Percentiles rank a stretch among this genome's conserved stretches.
Conservation (phyloP, 2,329 filamentous ascomycete species). For the Aspergillus floridensis region DNA sequence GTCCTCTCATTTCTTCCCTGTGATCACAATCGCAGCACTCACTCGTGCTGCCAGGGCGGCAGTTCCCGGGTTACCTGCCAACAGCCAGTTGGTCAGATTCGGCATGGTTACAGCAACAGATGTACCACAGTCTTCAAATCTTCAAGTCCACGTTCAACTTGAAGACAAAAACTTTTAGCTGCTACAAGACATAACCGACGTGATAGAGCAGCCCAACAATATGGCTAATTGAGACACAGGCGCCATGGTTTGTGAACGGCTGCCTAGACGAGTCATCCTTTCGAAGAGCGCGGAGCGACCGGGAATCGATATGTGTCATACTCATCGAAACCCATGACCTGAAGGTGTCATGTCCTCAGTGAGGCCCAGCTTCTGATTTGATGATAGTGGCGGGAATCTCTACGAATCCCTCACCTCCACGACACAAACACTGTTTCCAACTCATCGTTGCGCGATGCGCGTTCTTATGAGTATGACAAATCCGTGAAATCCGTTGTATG, state of each 20-base stretch:
- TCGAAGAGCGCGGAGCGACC: background rate
- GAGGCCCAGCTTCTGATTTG: background rate
- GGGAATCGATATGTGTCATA: background rate
- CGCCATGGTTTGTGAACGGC: slow-evolving; percentile 16
- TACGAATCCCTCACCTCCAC: background rate
- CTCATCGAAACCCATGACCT: background rate
- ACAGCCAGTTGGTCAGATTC: background rate
- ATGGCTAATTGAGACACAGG: slow-evolving; percentile 8
- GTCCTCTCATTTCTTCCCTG: background rate
- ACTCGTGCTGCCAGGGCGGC: background rate
- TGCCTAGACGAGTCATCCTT: slow-evolving; percentile 8
- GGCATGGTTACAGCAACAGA: background rate
- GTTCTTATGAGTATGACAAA: background rate
- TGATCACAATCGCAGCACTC: background rate
- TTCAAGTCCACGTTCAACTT: background rate
- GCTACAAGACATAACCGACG: background rate
- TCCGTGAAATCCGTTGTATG: background rate
- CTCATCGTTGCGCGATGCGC: background rate
- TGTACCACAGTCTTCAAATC: background rate
- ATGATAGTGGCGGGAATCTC: background rate
- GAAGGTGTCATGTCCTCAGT: background rate
- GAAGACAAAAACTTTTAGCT: background rate
- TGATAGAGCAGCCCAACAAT: slow-evolving; percentile 1
- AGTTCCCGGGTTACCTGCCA: background rate
- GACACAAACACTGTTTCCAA: background rate